These are phyloP conservation scores for Suillus weaverae DNA, from an alignment of 768 basidiomycete genomes.

Conservation along the genomic window DNA sequence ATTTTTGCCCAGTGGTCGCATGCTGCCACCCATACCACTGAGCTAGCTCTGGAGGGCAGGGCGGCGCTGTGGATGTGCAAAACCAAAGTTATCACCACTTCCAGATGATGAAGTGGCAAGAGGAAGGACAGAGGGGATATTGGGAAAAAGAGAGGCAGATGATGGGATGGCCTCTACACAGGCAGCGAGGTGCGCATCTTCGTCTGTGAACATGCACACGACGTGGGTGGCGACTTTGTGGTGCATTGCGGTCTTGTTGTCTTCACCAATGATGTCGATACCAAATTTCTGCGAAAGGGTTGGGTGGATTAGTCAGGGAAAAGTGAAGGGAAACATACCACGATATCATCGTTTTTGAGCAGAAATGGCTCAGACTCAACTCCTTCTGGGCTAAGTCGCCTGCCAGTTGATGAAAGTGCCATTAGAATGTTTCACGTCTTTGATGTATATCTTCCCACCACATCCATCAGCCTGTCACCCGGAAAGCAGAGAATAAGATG, in stretches of 20 bases:
- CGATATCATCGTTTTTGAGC: slow-evolving; percentile 92
- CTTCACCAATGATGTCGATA: slow-evolving; percentile 98
- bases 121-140: slow-evolving; percentile 16
- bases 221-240: slow-evolving; percentile 98
- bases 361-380: slow-evolving; percentile 91
- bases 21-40: slow-evolving; percentile 75
- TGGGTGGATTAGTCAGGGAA: slow-evolving; percentile 10
- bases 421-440: slow-evolving; percentile 97
- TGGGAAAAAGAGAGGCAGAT: slow-evolving; percentile 25
- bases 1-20: slow-evolving; percentile 75
- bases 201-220: slow-evolving; percentile 82
- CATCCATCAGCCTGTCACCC: slow-evolving; percentile 13
- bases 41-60: slow-evolving; percentile 63
- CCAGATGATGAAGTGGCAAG: slow-evolving; percentile 37
- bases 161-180: slow-evolving; percentile 69
- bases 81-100: slow-evolving; percentile 39
- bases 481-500: slow-evolving; percentile 16
- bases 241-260: slow-evolving; percentile 97
- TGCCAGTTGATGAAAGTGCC: slow-evolving; percentile 98
- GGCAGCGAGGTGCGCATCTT: slow-evolving; percentile 76
- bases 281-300: slow-evolving; percentile 80
- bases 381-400: slow-evolving; percentile 85
- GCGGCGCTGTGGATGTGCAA: slow-evolving; percentile 49
- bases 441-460: slow-evolving; percentile 84
- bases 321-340: slow-evolving; percentile 56